Evolutionary conservation across 2,329 filamentous ascomycete species (phyloP), one percentile per base, ranked within the genome.

Genomic region (Fusarium lateritium): DNA sequence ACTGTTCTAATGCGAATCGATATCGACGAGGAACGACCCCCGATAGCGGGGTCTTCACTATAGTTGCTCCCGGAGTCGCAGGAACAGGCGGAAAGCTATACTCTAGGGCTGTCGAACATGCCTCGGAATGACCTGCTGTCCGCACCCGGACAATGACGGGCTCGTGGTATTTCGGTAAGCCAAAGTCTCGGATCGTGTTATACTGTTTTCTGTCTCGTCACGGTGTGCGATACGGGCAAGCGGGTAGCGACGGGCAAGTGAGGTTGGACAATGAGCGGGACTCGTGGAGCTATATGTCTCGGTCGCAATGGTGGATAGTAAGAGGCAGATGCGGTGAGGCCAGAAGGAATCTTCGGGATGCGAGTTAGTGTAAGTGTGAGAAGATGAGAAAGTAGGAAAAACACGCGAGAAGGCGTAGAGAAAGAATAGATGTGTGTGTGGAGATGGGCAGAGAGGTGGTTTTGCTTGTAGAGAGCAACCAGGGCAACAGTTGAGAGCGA

Each of bases 1-100:
- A 83, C 82, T 79, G 77, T 78, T 75, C 75, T 76, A 79, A 76
- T 78, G 73, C 67, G 62, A 65, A 60, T 60, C 46, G 69, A 71
- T 73, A 56, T 76, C 60, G 54, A 72, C 68, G 67, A 75, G 74
- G 73, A 71, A 68, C 70, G 70, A 70, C 69, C 70, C 73, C 73
- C 70, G 73, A 72, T 74, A 65, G 69, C 65, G 67, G 71, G 64
- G 69, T 62, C 60, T 64, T 62, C 54, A 56, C 52, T 69, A 59
- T 66, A 57, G 64, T 47, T 71, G 70, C 57, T 74, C 64, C 73
- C 70, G 67, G 67, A 69, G 67, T 65, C 67, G 71, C 71, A 74
- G 66, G 56, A 73, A 66, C 55, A 64, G 65, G 69, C 65, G 73
- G 69, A 69, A 79, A 76, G 75, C 75, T 78, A 77, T 73, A 79